A percentile compares a stretch with the other conserved stretches of the same genome.
phyloP scores from a whole-genome alignment of 2,329 filamentous ascomycete species.

The Alternaria longipes region DNA sequence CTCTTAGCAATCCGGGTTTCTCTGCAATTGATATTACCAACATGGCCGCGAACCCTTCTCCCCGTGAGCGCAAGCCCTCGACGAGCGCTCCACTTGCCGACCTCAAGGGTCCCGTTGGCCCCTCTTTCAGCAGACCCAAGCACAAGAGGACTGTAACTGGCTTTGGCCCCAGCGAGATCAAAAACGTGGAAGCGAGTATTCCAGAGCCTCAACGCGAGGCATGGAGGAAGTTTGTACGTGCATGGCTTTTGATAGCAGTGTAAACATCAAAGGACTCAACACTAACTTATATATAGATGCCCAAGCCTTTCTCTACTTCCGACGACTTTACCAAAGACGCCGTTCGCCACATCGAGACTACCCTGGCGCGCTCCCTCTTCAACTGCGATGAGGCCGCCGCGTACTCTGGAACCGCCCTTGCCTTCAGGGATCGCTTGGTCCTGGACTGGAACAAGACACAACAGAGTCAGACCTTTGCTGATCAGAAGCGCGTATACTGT shows the following conservation, averaged over 20 bases:
- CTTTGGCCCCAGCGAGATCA: constrained; percentile 90
- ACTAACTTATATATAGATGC: constrained; percentile 58
- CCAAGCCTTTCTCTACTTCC: constrained; percentile 75
- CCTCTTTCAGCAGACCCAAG: constrained; percentile 88
- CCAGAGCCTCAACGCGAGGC: constrained; percentile 87
- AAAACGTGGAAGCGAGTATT: constrained; percentile 88
- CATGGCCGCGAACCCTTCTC: constrained; percentile 48
- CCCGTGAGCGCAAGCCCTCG: constrained; percentile 81
- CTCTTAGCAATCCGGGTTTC: constrained; percentile 35
- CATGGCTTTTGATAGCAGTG: not conserved
- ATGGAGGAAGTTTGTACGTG: constrained; percentile 69
- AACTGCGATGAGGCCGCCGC: constrained; percentile 96
- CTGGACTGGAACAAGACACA: constrained; percentile 98
- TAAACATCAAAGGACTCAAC: not conserved
- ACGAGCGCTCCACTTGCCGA: constrained; percentile 84
- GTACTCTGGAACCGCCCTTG: constrained; percentile 89
- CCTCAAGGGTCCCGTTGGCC: constrained; percentile 85
- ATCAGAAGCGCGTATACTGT: constrained; percentile 95
- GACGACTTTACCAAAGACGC: constrained; percentile 87
- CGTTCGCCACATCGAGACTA: constrained; percentile 95
- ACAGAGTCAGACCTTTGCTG: constrained; percentile 89
- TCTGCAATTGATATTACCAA: constrained; percentile 41
- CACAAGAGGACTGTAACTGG: constrained; percentile 98
- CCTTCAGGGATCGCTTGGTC: constrained; percentile 91
- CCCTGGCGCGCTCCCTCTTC: constrained; percentile 92